Conservation (phyloP, 129 eudicot genomes). For the Mikania micrantha region DNA sequence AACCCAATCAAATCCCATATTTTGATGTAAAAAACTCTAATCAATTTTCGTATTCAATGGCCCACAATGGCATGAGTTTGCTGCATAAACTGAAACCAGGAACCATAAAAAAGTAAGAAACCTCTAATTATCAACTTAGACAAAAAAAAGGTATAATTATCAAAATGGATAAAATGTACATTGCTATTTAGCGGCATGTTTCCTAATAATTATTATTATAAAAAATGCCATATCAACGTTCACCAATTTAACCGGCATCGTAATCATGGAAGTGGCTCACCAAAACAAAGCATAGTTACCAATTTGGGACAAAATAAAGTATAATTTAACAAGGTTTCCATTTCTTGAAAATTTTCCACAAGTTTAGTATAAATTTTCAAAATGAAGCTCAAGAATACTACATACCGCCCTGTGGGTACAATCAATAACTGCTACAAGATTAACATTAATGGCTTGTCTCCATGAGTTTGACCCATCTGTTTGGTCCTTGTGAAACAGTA, state of each 20-base stretch:
- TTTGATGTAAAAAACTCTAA: not conserved
- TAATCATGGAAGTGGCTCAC: not conserved
- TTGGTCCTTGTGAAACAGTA: slow-evolving; percentile 49
- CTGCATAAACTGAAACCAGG: not conserved
- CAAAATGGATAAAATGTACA: not conserved
- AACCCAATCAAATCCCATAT: not conserved
- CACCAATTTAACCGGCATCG: not conserved
- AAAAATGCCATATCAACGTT: not conserved
- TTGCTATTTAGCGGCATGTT: not conserved
- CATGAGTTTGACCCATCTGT: slow-evolving; percentile 73
- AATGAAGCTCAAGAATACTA: slow-evolving; percentile 9
- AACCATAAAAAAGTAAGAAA: not conserved
- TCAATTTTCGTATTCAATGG: not conserved
- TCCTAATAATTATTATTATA: not conserved
- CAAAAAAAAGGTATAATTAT: not conserved
- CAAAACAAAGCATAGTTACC: not conserved
- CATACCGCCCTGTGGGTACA: slow-evolving; percentile 83
- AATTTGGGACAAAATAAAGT: not conserved
- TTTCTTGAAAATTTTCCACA: not conserved
- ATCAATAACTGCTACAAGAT: slow-evolving; percentile 70
- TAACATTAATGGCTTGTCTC: slow-evolving; percentile 63
- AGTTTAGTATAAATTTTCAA: not conserved
- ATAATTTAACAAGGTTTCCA: not conserved
- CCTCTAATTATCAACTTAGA: not conserved
- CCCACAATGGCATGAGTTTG: not conserved